These are phyloP conservation scores for Citrus unshiu DNA, from an alignment of 345 rosid genomes.

Conservation along the genomic window DNA sequence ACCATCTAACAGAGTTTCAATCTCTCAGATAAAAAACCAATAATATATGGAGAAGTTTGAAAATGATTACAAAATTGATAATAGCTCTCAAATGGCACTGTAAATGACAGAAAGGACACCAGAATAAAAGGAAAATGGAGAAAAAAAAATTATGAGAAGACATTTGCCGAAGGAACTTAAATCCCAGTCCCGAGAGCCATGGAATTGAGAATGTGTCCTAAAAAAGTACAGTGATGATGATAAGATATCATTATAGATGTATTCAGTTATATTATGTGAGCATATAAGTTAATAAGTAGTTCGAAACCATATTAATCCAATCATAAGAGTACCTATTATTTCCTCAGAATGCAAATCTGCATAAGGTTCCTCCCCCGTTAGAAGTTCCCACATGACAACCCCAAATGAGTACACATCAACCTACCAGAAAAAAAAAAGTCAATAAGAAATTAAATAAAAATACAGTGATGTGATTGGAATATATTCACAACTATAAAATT, in stretches of 20 bases:
- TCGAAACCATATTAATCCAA: neutral
- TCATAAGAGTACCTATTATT: conserved; percentile 32
- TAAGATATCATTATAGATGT: neutral
- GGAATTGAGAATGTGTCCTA: neutral
- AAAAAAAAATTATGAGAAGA: neutral
- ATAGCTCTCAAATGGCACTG: neutral
- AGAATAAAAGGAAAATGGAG: too few relatives aligned
- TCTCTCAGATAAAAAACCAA: neutral
- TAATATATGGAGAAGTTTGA: neutral
- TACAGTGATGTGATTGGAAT: neutral
- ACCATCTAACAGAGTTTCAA: neutral
- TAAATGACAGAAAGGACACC: neutral
- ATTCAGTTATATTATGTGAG: neutral
- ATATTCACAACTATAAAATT: neutral
- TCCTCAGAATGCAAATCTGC: conserved; percentile 29
- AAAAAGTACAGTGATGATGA: neutral
- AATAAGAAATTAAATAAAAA: neutral
- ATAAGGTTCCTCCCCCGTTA: conserved; percentile 52
- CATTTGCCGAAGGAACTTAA: neutral
- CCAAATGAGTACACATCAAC: conserved; percentile 49
- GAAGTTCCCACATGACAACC: conserved; percentile 47
- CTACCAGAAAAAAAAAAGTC: conserved; percentile 9
- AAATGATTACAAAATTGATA: neutral
- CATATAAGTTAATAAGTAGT: neutral
- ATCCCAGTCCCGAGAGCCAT: neutral